phyloP scores from a whole-genome alignment of 2,329 filamentous ascomycete species.

The Ophiostoma sp. region DNA sequence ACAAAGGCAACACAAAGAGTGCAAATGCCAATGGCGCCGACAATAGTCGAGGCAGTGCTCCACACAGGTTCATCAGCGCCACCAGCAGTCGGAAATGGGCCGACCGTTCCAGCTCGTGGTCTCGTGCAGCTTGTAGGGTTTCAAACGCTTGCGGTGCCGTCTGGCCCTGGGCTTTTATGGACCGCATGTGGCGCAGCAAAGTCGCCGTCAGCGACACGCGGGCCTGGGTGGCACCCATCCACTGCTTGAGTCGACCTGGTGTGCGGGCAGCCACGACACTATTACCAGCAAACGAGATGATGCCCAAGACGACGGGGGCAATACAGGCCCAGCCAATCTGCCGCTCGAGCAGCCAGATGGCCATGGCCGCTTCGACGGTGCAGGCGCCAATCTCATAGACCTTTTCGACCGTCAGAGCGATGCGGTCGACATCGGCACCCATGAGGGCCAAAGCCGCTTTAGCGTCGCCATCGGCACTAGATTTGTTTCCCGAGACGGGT shows the following conservation, averaged over 20 bases:
- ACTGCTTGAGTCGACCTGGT: slow-evolving; percentile 1
- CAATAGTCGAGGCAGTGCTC: background rate
- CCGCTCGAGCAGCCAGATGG: slow-evolving; percentile 32
- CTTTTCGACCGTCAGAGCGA: slow-evolving; percentile 39
- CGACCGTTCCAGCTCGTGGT: slow-evolving; percentile 11
- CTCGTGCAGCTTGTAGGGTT: background rate
- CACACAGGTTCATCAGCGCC: slow-evolving; percentile 14
- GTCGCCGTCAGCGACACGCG: background rate
- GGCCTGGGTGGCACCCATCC: background rate
- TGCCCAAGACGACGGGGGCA: background rate
- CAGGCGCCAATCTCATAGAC: slow-evolving; percentile 46
- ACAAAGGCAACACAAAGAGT: background rate
- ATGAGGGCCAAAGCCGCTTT: slow-evolving; percentile 37
- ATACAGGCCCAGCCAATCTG: slow-evolving; percentile 18
- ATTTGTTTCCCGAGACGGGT: background rate
- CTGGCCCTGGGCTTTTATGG: slow-evolving; percentile 7
- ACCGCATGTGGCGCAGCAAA: background rate
- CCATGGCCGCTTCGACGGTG: slow-evolving; percentile 44
- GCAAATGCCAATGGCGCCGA: slow-evolving; percentile 5
- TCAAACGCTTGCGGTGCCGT: background rate
- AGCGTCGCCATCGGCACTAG: background rate
- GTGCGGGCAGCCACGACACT: background rate
- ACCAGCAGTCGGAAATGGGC: background rate
- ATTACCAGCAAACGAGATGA: background rate
- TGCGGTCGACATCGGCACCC: slow-evolving; percentile 43